Evolutionary conservation across 75 land plant species (phyloP), one percentile per base, ranked within the genome.

Genomic region (Gnetum montanum): DNA sequence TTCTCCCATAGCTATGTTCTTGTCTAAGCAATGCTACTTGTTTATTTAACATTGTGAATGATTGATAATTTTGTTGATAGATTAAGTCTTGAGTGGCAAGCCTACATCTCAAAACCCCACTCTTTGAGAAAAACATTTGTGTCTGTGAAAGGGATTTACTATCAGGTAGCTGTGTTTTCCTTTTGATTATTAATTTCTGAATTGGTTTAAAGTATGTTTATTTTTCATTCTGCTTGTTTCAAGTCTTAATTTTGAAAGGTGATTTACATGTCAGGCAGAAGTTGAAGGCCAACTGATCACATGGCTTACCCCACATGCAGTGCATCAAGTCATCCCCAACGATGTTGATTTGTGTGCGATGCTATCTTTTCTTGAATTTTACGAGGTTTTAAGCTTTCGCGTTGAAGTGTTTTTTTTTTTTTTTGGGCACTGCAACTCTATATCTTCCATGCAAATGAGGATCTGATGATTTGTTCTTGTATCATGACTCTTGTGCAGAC

Each of bases 11-110:
- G n/a, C n/a, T n/a, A n/a, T n/a, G n/a, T n/a, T n/a, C n/a, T n/a
- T n/a, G n/a, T n/a, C n/a, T n/a, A n/a, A n/a, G n/a, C n/a, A n/a
- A n/a, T n/a, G n/a, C n/a, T n/a, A n/a, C n/a, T n/a, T n/a, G n/a
- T n/a, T n/a, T n/a, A n/a, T n/a, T n/a, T n/a, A n/a, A n/a, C n/a
- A n/a, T n/a, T n/a, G n/a, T n/a, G n/a, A n/a, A n/a, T n/a, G n/a
- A n/a, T n/a, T n/a, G n/a, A n/a, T n/a, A 28, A 53, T 33, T 41
- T 34, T 53, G 23, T 54, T 25, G 11, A 33, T 60, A 92, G 91
- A 66, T 70, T 94, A 68, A 69, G 88, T 45, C 88, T 90, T 51
- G 97, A 90, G 58, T 95, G 99, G 99, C 99, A 90, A 63, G 97
- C 92, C 6, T 90, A 78, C 60, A 68, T 90, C 23, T 78, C 85